Percentiles rank a stretch among this genome's conserved stretches.
These are phyloP conservation scores for Bidens hawaiensis DNA, from an alignment of 140 eudicot species.

Conservation along the genomic window DNA sequence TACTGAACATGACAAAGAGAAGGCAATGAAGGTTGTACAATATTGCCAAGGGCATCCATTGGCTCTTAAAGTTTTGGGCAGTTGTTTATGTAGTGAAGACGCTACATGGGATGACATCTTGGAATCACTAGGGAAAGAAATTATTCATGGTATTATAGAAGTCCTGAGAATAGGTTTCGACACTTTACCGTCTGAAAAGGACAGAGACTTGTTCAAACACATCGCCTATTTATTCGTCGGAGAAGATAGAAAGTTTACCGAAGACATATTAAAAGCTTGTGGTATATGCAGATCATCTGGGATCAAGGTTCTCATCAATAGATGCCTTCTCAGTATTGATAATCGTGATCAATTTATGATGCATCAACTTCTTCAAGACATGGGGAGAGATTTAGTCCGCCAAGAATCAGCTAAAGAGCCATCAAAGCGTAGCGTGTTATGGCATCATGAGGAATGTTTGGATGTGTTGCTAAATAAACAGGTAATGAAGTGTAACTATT, in stretches of 20 bases:
- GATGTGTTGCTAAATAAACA: constrained; percentile 4
- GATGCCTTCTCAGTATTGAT: constrained; percentile 5
- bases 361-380: constrained; percentile 29
- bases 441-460: constrained; percentile 22
- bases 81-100: background rate
- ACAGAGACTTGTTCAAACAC: constrained; percentile 9
- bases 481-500: background rate
- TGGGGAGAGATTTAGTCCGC: constrained; percentile 20
- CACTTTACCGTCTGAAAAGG: constrained; percentile 8
- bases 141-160: background rate
- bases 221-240: constrained; percentile 24
- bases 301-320: constrained; percentile 5
- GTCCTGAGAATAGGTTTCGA: constrained; percentile 4
- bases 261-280: constrained; percentile 3
- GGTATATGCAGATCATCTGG: background rate
- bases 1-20: constrained; percentile 1
- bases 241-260: background rate
- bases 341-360: constrained; percentile 3
- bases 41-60: constrained; percentile 26
- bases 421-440: constrained; percentile 14
- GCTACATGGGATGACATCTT: background rate
- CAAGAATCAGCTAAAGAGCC: constrained; percentile 22
- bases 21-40: background rate
- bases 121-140: background rate
- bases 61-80: constrained; percentile 20